Conservation (phyloP, 805 yeast genomes). For the Nakazawaea holstii region DNA sequence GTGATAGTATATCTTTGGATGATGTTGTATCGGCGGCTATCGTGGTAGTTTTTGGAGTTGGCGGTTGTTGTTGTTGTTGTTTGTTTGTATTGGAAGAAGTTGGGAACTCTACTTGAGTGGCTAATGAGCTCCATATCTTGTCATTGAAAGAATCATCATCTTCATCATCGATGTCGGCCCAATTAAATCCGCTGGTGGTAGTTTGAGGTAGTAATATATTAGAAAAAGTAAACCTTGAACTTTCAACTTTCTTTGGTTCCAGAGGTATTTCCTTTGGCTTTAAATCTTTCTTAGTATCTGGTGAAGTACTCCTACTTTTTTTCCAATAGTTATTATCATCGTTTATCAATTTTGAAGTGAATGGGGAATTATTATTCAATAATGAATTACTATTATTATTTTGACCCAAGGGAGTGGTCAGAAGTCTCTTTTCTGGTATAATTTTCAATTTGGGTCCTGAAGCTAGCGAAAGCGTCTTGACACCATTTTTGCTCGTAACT, state of each 20-base stretch:
- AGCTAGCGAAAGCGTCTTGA: constrained; percentile 9
- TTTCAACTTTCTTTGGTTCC: constrained; percentile 4
- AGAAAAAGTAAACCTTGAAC: constrained; percentile 9
- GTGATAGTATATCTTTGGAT: not conserved
- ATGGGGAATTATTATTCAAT: not conserved
- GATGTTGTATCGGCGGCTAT: not conserved
- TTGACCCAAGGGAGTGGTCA: not conserved
- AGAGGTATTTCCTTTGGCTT: not conserved
- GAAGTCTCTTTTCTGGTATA: constrained; percentile 7
- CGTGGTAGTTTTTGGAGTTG: not conserved
- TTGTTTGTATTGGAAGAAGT: not conserved
- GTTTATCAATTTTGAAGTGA: not conserved
- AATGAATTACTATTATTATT: not conserved
- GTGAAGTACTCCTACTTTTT: constrained; percentile 8
- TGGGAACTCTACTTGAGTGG: not conserved
- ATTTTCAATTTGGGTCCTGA: constrained; percentile 11
- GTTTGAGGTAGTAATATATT: constrained; percentile 5
- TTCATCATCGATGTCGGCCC: constrained; percentile 17
- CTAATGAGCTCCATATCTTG: constrained; percentile 6
- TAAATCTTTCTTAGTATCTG: constrained; percentile 1
- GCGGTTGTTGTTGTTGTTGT: not conserved
- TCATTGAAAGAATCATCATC: constrained; percentile 11
- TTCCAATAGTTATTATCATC: constrained; percentile 11
- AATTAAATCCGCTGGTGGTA: constrained; percentile 11
- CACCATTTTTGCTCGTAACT: not conserved